Conservation (phyloP, 345 rosid species). For the Capsella bursapastoris region DNA sequence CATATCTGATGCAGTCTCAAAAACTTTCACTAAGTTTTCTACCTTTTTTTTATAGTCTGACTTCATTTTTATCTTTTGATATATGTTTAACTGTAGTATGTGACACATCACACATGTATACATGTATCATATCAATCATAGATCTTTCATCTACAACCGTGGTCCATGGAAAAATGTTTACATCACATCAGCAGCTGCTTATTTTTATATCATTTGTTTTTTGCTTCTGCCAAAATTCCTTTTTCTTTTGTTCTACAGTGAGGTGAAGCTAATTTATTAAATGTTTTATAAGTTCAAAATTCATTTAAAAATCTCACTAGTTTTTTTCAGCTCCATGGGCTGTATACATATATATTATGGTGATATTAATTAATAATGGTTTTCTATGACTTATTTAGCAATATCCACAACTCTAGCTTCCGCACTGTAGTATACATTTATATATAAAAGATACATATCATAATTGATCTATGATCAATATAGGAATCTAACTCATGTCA, state of each 20-base stretch:
- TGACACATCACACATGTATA: slow-evolving; percentile 40
- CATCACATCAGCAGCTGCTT: slow-evolving; percentile 42
- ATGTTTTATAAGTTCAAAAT: neutral
- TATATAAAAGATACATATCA: slow-evolving; percentile 6
- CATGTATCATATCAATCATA: slow-evolving; percentile 43
- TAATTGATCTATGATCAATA: slow-evolving; percentile 5
- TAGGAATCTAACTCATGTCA: neutral
- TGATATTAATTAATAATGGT: neutral
- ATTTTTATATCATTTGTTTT: neutral
- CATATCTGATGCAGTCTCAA: slow-evolving; percentile 41
- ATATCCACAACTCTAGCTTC: neutral
- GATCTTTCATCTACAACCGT: slow-evolving; percentile 42
- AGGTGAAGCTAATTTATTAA: slow-evolving; percentile 5
- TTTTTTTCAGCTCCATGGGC: neutral
- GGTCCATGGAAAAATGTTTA: slow-evolving; percentile 47
- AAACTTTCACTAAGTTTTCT: slow-evolving; percentile 32
- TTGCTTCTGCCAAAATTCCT: slow-evolving; percentile 1
- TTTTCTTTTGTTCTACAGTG: slow-evolving; percentile 19
- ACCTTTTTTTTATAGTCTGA: slow-evolving; percentile 37
- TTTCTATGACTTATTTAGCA: slow-evolving; percentile 14
- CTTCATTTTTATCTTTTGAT: slow-evolving; percentile 32
- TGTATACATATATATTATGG: neutral
- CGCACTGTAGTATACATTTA: neutral
- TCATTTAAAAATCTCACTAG: neutral
- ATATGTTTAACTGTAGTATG: slow-evolving; percentile 28